Evolutionary conservation across 75 land plant genomes (phyloP).

Genomic region (Pinus tabuliformis): DNA sequence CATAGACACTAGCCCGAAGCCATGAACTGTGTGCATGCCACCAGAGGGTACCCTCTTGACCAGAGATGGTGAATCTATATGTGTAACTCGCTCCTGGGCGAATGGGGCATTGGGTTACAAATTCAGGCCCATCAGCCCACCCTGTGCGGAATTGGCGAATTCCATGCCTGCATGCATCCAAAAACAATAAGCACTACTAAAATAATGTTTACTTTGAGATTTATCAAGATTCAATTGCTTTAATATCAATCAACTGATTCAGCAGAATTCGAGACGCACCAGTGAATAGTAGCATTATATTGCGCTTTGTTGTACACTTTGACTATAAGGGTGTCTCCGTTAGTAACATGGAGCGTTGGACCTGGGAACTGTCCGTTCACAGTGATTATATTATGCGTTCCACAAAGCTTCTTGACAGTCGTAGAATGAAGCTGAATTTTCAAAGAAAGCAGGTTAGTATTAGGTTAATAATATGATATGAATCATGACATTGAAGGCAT

Average conservation of each 20-base stretch:
- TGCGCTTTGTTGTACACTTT: not conserved
- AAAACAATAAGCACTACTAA: not conserved
- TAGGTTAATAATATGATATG: not conserved
- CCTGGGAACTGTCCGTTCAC: not conserved
- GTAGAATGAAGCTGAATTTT: not conserved
- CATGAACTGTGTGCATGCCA: slow-evolving; percentile 20
- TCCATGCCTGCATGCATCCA: slow-evolving; percentile 11
- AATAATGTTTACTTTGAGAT: too few relatives aligned
- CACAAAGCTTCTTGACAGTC: not conserved
- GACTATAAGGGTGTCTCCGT: not conserved
- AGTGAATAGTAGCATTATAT: not conserved
- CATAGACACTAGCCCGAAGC: slow-evolving; percentile 23
- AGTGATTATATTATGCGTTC: not conserved
- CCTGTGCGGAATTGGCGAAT: slow-evolving; percentile 3
- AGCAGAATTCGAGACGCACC: not conserved
- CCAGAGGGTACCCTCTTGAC: slow-evolving; percentile 20
- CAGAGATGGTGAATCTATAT: slow-evolving; percentile 8
- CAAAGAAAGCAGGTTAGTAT: not conserved
- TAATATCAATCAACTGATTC: too few relatives aligned
- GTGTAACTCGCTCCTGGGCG: slow-evolving; percentile 9
- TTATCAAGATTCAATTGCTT: too few relatives aligned
- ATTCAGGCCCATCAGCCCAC: slow-evolving; percentile 21
- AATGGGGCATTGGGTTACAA: slow-evolving; percentile 19
- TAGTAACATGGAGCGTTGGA: not conserved
- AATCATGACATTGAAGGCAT: too few relatives aligned